Evolutionary conservation across 2,329 filamentous ascomycete genomes (phyloP).

Genomic region (Albifimbria verrucaria): DNA sequence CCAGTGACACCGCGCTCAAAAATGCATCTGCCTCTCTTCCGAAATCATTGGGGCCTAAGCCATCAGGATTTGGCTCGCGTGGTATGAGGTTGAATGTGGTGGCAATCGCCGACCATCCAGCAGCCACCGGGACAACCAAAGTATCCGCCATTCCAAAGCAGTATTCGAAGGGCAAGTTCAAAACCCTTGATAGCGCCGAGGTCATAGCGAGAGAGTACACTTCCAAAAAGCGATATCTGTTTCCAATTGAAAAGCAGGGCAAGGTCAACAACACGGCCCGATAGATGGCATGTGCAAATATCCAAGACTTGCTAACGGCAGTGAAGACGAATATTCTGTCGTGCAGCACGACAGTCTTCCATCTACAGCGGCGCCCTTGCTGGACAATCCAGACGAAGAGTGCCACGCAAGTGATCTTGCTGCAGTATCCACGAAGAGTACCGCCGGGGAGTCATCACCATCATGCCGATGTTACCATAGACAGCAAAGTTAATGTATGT

Average conservation of each 20-base stretch:
- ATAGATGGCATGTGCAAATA: constrained; percentile 9
- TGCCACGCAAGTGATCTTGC: constrained; percentile 1
- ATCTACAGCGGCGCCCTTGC: not conserved
- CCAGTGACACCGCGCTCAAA: not conserved
- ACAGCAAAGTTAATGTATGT: constrained; percentile 7
- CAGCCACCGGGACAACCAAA: constrained; percentile 5
- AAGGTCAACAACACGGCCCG: constrained; percentile 7
- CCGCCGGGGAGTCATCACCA: constrained; percentile 5
- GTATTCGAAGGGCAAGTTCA: constrained; percentile 6
- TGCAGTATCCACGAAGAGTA: constrained; percentile 7
- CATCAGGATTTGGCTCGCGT: not conserved
- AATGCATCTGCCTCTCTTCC: not conserved
- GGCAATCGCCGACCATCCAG: constrained; percentile 7
- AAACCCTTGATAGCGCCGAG: constrained; percentile 1
- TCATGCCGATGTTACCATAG: constrained; percentile 4
- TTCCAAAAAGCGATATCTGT: constrained; percentile 5
- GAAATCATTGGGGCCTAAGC: not conserved
- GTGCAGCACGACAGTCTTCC: constrained; percentile 4
- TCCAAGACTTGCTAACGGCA: constrained; percentile 4
- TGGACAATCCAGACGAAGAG: constrained; percentile 7
- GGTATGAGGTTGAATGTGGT: constrained; percentile 5
- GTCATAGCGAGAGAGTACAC: constrained; percentile 6
- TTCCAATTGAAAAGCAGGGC: constrained; percentile 5
- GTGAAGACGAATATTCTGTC: constrained; percentile 8
- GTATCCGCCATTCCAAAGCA: constrained; percentile 10